Percentiles rank a stretch among this genome's conserved stretches.
Conservation (phyloP, 2,329 filamentous ascomycete species). For the Chrysoporthe austroafricana region DNA sequence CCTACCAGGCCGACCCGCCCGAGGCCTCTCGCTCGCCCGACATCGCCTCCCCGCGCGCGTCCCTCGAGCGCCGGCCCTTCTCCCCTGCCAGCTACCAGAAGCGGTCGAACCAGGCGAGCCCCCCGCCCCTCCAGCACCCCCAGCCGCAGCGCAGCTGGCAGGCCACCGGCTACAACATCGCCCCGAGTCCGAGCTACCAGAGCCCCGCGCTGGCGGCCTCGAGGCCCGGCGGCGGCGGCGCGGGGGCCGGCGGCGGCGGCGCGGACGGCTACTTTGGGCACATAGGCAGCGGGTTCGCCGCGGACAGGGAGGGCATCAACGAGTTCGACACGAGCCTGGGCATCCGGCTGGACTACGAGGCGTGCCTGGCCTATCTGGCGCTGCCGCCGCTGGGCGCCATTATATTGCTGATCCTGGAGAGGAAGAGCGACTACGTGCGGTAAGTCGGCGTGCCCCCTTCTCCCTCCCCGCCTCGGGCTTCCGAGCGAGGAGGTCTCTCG, state of each 20-base stretch:
- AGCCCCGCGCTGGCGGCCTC: constrained; percentile 28
- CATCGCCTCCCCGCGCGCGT: constrained; percentile 56
- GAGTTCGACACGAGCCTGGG: constrained; percentile 92
- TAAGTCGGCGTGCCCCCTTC: constrained; percentile 45
- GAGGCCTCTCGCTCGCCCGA: constrained; percentile 80
- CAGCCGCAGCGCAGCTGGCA: constrained; percentile 62
- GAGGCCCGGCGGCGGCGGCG: constrained; percentile 2
- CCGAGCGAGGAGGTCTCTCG: background rate
- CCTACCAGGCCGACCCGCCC: constrained; percentile 91
- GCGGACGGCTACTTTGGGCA: constrained; percentile 45
- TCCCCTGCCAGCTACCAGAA: constrained; percentile 51
- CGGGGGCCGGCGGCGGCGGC: constrained; percentile 28
- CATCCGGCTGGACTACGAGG: constrained; percentile 85
- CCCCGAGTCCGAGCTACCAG: constrained; percentile 39
- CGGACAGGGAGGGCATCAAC: constrained; percentile 63
- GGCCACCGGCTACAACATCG: constrained; percentile 46
- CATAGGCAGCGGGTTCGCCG: constrained; percentile 40
- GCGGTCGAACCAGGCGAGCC: constrained; percentile 44
- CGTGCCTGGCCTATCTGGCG: constrained; percentile 83
- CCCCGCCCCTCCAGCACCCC: constrained; percentile 54
- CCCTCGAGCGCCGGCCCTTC: constrained; percentile 62
- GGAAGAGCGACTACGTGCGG: constrained; percentile 97
- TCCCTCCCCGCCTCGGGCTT: no score
- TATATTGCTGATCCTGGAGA: constrained; percentile 80
- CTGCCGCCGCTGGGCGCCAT: constrained; percentile 87